A percentile compares a stretch with the other conserved stretches of the same genome.
Conservation (phyloP, 192 early-diverging fungal genomes). For the Coemansia biformis region DNA sequence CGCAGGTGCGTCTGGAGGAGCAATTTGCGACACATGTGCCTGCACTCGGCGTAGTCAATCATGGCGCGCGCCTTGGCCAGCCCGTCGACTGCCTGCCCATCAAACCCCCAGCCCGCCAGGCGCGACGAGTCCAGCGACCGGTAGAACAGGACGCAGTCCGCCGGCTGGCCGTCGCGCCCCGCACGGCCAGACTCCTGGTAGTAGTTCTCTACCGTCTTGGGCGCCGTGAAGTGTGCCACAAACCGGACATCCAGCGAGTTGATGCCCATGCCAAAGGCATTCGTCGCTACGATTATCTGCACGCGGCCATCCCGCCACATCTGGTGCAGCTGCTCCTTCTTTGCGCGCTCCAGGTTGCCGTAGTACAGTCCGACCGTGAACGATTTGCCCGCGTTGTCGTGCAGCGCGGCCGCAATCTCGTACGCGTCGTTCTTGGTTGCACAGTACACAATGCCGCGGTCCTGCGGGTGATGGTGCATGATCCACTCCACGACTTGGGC, state of each 20-base stretch:
- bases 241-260: conserved; percentile 51
- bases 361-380: conserved; percentile 60
- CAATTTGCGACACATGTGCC: conserved; percentile 57
- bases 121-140: conserved; percentile 59
- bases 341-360: conserved; percentile 55
- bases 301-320: conserved; percentile 35
- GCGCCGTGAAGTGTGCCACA: conserved; percentile 48
- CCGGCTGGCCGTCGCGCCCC: conserved; percentile 62
- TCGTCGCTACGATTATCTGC: conserved; percentile 51
- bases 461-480: conserved; percentile 31
- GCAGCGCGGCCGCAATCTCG: conserved; percentile 49
- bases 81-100: conserved; percentile 53
- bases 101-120: conserved; percentile 57
- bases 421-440: conserved; percentile 61
- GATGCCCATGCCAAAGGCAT: conserved; percentile 55
- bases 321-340: conserved; percentile 36
- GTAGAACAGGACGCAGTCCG: conserved; percentile 66
- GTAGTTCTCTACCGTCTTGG: conserved; percentile 55
- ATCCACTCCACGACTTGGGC: conserved; percentile 58
- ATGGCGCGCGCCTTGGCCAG: conserved; percentile 57
- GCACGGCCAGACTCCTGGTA: conserved; percentile 75
- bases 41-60: conserved; percentile 60
- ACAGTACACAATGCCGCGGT: conserved; percentile 67
- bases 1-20: conserved; percentile 57
- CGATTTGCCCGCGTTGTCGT: conserved; percentile 39